Evolutionary conservation across 164 flowering plant species (phyloP).

Genomic region (Stephania cephalantha): DNA sequence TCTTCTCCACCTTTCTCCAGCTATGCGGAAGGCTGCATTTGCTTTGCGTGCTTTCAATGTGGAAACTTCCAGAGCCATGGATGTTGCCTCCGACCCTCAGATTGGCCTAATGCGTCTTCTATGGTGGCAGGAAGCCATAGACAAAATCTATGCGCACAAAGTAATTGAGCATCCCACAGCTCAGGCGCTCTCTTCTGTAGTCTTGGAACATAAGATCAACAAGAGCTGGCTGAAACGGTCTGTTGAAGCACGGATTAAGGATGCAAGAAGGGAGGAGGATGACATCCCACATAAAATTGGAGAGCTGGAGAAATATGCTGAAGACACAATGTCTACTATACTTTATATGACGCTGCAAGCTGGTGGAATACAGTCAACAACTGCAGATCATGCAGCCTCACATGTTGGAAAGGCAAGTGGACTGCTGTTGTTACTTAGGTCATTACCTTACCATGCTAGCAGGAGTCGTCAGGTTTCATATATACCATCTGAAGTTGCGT

Average conservation of each 20-base stretch:
- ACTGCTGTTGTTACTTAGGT: conserved; percentile 72
- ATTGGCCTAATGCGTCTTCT: conserved; percentile 94
- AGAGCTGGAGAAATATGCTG: conserved; percentile 81
- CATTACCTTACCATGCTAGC: conserved; percentile 79
- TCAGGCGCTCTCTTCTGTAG: conserved; percentile 61
- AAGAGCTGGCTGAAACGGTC: conserved; percentile 87
- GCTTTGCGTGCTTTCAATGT: conserved; percentile 94
- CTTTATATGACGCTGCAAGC: conserved; percentile 85
- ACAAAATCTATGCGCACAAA: conserved; percentile 70
- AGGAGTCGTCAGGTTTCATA: conserved; percentile 54
- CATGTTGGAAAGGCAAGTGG: conserved; percentile 97
- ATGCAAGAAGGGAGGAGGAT: conserved; percentile 65
- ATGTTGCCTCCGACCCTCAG: conserved; percentile 88
- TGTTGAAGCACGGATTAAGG: conserved; percentile 88
- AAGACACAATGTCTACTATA: conserved; percentile 80
- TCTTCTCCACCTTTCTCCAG: conserved; percentile 82
- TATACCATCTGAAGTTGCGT: conserved; percentile 69
- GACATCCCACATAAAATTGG: conserved; percentile 56
- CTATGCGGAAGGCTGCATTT: conserved; percentile 82
- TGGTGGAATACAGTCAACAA: conserved; percentile 79
- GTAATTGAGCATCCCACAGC: conserved; percentile 85
- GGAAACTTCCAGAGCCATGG: conserved; percentile 92
- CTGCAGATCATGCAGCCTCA: conserved; percentile 97
- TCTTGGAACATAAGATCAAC: conserved; percentile 58
- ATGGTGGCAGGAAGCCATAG: conserved; percentile 98